Percentiles rank a stretch among this genome's conserved stretches.
These are phyloP conservation scores for Phylloporus sp. DNA, from an alignment of 768 basidiomycete species.

Conservation along the genomic window DNA sequence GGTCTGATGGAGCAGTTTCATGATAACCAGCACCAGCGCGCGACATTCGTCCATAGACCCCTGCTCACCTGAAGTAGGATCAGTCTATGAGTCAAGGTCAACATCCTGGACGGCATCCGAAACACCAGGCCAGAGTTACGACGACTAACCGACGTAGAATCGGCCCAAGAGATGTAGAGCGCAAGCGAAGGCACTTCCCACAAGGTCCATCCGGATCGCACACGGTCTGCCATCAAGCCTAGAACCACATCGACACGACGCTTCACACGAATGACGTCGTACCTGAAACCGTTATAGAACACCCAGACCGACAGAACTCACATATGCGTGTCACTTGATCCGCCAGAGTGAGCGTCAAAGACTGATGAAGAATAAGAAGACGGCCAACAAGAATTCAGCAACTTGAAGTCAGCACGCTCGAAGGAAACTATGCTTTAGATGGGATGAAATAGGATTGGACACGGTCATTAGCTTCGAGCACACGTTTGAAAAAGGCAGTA, in stretches of 20 bases:
- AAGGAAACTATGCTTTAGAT: too few species aligned
- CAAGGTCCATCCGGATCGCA: constrained; percentile 53
- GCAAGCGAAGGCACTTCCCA: constrained; percentile 96
- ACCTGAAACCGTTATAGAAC: constrained; percentile 95
- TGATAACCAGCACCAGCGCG: not conserved
- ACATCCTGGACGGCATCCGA: constrained; percentile 93
- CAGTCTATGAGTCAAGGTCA: constrained; percentile 87
- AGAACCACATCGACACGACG: constrained; percentile 3
- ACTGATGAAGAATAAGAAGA: constrained; percentile 80
- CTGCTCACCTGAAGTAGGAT: constrained; percentile 64
- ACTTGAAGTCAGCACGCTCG: constrained; percentile 77
- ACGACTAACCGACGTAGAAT: constrained; percentile 70
- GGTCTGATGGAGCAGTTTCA: constrained; percentile 47
- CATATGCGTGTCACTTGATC: constrained; percentile 91
- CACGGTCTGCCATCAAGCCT: too few species aligned
- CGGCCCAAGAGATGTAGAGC: constrained; percentile 92
- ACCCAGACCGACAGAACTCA: constrained; percentile 94
- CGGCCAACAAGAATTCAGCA: constrained; percentile 79
- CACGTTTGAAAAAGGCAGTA: too few species aligned
- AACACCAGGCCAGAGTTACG: constrained; percentile 96
- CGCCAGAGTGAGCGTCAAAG: constrained; percentile 76
- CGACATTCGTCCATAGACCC: not conserved
- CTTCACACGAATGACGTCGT: constrained; percentile 5
- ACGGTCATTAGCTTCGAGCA: too few species aligned
- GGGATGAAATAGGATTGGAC: too few species aligned